Evolutionary conservation across 257 asterid species (phyloP).

Genomic region (Ajuga chamaepitys): DNA sequence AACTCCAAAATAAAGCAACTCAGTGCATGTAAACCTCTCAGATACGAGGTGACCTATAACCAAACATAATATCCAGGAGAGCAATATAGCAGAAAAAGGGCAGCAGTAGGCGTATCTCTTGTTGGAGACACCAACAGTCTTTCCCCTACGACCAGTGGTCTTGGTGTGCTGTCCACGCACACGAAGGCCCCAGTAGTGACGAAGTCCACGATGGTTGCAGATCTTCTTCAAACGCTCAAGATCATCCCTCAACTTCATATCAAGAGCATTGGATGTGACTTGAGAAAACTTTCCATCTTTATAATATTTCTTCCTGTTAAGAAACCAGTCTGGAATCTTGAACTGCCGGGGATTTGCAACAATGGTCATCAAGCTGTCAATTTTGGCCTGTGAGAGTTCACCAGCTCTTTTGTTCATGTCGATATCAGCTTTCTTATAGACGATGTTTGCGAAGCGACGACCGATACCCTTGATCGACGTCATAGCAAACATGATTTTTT

Average conservation of each 20-base stretch:
- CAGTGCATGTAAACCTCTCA: too few relatives aligned
- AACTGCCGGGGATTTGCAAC: slow-evolving; percentile 51
- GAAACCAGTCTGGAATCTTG: slow-evolving; percentile 56
- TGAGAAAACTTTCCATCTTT: slow-evolving; percentile 53
- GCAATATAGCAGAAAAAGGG: too few relatives aligned
- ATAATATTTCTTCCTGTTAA: slow-evolving; percentile 60
- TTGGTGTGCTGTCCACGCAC: slow-evolving; percentile 98
- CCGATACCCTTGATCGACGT: slow-evolving; percentile 97
- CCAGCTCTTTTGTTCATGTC: slow-evolving; percentile 92
- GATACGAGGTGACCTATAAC: too few relatives aligned
- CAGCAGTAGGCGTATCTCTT: slow-evolving; percentile 73
- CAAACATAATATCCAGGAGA: too few relatives aligned
- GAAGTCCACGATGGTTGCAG: slow-evolving; percentile 90
- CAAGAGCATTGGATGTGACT: slow-evolving; percentile 51
- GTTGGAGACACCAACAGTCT: slow-evolving; percentile 97
- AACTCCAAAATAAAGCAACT: too few relatives aligned
- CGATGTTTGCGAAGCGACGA: slow-evolving; percentile 92
- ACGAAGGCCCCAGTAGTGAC: slow-evolving; percentile 94
- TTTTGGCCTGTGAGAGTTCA: slow-evolving; percentile 46
- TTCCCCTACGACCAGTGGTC: slow-evolving; percentile 91
- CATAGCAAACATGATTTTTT: slow-evolving; percentile 93
- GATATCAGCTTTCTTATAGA: slow-evolving; percentile 85
- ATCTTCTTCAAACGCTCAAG: slow-evolving; percentile 55
- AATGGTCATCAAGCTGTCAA: slow-evolving; percentile 48
- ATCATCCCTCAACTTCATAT: slow-evolving; percentile 60